Conservation (phyloP, 495 filamentous ascomycete genomes). For the Daldinia bambusicola region DNA sequence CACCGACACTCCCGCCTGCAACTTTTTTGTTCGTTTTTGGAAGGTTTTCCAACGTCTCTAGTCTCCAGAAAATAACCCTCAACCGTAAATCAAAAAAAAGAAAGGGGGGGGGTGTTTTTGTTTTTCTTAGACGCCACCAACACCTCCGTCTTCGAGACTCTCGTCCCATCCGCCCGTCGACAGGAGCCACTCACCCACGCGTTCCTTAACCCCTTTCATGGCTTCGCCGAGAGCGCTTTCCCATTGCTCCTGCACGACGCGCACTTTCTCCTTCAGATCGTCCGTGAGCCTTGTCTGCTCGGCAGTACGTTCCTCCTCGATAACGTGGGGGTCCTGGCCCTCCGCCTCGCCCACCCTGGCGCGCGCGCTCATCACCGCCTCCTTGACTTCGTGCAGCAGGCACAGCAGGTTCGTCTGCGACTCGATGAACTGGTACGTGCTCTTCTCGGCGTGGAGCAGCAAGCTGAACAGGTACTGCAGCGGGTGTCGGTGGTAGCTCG, state of each 20-base stretch:
- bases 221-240: conserved; percentile 62
- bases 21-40: conserved; percentile 4
- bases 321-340: conserved; percentile 65
- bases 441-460: conserved; percentile 86
- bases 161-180: conserved; percentile 81
- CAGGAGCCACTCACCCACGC: conserved; percentile 72
- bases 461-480: conserved; percentile 88
- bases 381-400: conserved; percentile 90
- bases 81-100: neutral
- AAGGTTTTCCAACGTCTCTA: neutral
- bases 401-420: conserved; percentile 93
- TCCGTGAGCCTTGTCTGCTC: conserved; percentile 77
- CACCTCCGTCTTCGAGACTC: conserved; percentile 61
- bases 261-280: conserved; percentile 92
- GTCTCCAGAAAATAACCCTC: too few relatives aligned
- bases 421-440: conserved; percentile 96
- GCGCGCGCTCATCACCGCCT: conserved; percentile 73
- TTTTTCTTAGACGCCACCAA: conserved; percentile 51
- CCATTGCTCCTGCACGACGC: conserved; percentile 90
- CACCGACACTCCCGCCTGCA: neutral
- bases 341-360: conserved; percentile 65
- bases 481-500: conserved; percentile 78
- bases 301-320: conserved; percentile 68
- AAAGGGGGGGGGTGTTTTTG: too few relatives aligned
- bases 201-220: conserved; percentile 60